Evolutionary conservation across 108 stramenopile species (phyloP), one percentile per base, ranked within the genome.

Genomic region (Nannochloropsis gaditana): DNA sequence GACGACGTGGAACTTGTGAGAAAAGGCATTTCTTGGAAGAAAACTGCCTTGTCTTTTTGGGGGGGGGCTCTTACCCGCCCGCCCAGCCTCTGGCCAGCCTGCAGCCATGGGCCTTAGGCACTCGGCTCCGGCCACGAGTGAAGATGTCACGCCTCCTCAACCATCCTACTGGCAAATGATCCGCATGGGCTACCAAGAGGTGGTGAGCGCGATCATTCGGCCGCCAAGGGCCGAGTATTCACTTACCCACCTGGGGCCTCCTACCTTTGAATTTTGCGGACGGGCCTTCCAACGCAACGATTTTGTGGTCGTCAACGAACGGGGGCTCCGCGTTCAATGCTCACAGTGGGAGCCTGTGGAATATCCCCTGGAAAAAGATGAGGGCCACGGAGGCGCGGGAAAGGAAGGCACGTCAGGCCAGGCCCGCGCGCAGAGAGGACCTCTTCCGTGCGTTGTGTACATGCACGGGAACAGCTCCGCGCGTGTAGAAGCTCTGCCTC

Each of bases 171-270:
- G 59, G 59, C 59, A 73, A 73, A 73, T 73, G 15, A 73, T 73
- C 59, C 15, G n/a, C 15, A 73, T 73, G 59, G 59, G 59, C 8
- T 73, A 73, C 59, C 19, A 15, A 15, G 59, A 97, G 86, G 89
- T 97, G 9, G 96, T 97, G 85, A 95, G 96, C 87, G 99, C 99
- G 44, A 98, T 99, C 84, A 97, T 99, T 50, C 94, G 99, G 42
- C 99, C 99, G 43, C 97, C 97, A 10, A 90, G 99, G 41, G 95
- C 95, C 31, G 86, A 92, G 73, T 99, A 98, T 84, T 44, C 84
- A 1, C 19, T 84, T 21, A 87, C 87, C 41, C 82, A 91, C 42
- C 87, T 95, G 81, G 94, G 95, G 8, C 94, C 95, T 21, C 81
- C 84, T 19, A 81, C 80, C 43, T 95, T 95, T 84, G 42, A 44